Conservation (phyloP, 1,139 yeast genomes). For the Blastobotrys elegans region DNA sequence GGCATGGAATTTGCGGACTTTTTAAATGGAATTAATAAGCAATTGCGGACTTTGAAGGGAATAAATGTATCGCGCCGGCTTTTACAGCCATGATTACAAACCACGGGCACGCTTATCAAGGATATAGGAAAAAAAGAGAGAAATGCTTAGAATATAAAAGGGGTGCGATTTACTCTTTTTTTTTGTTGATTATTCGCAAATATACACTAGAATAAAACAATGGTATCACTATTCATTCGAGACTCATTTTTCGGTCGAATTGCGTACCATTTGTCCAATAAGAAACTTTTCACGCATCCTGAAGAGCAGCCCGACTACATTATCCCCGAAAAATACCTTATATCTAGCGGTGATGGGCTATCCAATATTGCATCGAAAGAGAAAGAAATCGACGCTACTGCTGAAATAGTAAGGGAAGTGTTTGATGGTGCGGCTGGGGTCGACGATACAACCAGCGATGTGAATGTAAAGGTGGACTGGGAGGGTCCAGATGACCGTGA, state of each 20-base stretch:
- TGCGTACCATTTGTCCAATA: constrained; percentile 16
- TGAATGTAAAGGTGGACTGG: constrained; percentile 32
- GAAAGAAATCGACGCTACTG: not conserved
- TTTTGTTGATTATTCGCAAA: too few species aligned
- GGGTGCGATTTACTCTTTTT: too few species aligned
- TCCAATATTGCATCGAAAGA: not conserved
- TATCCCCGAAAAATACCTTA: constrained; percentile 16
- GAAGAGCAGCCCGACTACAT: constrained; percentile 20
- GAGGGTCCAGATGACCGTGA: constrained; percentile 52
- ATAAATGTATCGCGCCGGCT: too few species aligned
- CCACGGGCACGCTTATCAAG: too few species aligned
- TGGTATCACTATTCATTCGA: constrained; percentile 11
- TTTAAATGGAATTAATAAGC: too few species aligned
- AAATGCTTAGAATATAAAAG: too few species aligned
- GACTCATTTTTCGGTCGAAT: constrained; percentile 17
- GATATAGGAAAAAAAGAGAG: too few species aligned
- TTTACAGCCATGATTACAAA: too few species aligned
- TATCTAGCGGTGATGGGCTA: not conserved
- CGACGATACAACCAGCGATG: not conserved
- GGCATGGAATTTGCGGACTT: too few species aligned
- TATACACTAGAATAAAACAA: not conserved
- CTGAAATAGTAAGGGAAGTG: not conserved
- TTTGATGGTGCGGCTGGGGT: not conserved
- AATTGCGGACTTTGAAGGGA: too few species aligned
- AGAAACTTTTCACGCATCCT: constrained; percentile 13